These are phyloP conservation scores for Elongisporangium anandrum DNA, from an alignment of 352 stramenopile species.

Conservation along the genomic window DNA sequence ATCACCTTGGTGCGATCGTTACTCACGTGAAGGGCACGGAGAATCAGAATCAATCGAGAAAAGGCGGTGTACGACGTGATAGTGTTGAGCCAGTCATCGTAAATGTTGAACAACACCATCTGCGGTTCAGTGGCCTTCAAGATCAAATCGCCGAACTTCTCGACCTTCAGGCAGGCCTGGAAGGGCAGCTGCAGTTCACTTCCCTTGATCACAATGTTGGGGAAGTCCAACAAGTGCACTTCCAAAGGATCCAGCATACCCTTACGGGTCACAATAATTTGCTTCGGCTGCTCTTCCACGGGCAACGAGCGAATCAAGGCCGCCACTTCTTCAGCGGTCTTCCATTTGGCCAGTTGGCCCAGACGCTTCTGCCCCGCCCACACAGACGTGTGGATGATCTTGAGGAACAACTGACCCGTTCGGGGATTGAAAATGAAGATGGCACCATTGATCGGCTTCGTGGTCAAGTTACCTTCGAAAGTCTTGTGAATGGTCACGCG, in stretches of 20 bases:
- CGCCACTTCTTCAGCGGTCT: constrained; percentile 99
- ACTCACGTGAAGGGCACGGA: constrained; percentile 98
- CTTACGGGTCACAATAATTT: constrained; percentile 99
- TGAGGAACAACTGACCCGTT: constrained; percentile 99
- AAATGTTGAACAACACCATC: constrained; percentile 99
- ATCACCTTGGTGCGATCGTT: constrained; percentile 95
- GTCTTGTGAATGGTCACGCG: constrained; percentile 99
- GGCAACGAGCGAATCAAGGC: constrained; percentile 98
- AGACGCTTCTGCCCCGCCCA: constrained; percentile 99
- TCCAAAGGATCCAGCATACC: constrained; percentile 99
- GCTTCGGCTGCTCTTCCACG: constrained; percentile 99
- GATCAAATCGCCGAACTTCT: constrained; percentile 99
- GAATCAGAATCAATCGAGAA: constrained; percentile 98
- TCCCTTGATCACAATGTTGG: constrained; percentile 99
- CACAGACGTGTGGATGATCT: constrained; percentile 99
- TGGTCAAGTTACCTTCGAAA: constrained; percentile 99
- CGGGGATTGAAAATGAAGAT: constrained; percentile 99
- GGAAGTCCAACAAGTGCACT: constrained; percentile 99
- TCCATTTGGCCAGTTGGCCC: constrained; percentile 99
- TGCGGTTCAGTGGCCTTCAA: constrained; percentile 98
- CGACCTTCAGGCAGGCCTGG: constrained; percentile 98
- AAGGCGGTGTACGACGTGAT: constrained; percentile 99
- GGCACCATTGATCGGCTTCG: constrained; percentile 99
- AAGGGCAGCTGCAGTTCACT: constrained; percentile 99
- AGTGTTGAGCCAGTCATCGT: constrained; percentile 99